Percentiles rank a stretch among this genome's conserved stretches.
phyloP scores from a whole-genome alignment of 2,329 filamentous ascomycete species.

The Pyrenophora graminea region DNA sequence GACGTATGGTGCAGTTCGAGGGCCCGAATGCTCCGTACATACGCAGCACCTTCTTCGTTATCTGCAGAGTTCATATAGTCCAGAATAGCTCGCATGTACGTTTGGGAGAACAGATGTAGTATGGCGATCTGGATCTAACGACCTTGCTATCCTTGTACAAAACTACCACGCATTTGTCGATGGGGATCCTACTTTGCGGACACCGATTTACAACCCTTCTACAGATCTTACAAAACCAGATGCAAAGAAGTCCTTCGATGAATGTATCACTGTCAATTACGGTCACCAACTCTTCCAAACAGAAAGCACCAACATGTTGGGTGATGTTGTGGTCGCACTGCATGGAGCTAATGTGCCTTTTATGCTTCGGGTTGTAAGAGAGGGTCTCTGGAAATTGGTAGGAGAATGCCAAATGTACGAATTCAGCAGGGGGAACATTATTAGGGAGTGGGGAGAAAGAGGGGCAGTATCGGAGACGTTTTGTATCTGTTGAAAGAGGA shows the following conservation, averaged over 20 bases:
- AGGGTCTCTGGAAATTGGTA: slow-evolving; percentile 1
- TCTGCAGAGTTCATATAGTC: no score
- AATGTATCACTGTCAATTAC: background rate
- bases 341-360: background rate
- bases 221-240: no score
- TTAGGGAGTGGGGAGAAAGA: background rate
- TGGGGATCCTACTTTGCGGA: no score
- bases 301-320: background rate
- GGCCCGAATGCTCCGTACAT: no score
- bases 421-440: background rate
- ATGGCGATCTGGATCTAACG: no score
- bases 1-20: background rate
- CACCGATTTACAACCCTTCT: no score
- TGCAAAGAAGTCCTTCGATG: no score
- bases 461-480: slow-evolving; percentile 1
- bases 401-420: slow-evolving; percentile 8
- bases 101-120: no score
- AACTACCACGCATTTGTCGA: no score
- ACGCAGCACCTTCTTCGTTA: no score
- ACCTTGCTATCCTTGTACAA: no score
- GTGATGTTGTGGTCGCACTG: background rate
- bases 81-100: no score
- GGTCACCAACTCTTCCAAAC: background rate
- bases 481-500: background rate
- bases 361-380: background rate